Evolutionary conservation across 2,329 filamentous ascomycete genomes (phyloP).

Genomic region (Byssochlamys sp.): DNA sequence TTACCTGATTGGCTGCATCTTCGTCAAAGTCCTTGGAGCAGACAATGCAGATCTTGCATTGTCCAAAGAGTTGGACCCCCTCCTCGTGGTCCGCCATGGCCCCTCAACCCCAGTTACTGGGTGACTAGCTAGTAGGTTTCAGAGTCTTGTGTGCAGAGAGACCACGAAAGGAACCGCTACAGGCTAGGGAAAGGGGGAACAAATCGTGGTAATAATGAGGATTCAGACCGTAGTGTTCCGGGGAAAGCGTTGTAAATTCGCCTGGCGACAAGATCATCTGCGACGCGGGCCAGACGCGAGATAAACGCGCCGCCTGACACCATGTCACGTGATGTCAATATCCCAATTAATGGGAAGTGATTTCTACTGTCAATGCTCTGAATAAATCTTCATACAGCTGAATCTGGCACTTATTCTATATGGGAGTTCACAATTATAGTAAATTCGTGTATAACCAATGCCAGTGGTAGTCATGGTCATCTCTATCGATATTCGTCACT

Average conservation of each 20-base stretch:
- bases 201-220: background rate
- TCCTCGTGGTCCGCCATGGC: conserved; percentile 20
- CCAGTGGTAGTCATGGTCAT: background rate
- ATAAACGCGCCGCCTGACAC: conserved; percentile 14
- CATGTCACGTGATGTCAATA: conserved; percentile 14
- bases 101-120: conserved; percentile 1
- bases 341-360: background rate
- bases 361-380: background rate
- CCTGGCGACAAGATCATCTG: background rate
- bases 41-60: conserved; percentile 39
- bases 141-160: background rate
- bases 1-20: conserved; percentile 34
- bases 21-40: conserved; percentile 30
- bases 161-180: background rate
- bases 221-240: background rate
- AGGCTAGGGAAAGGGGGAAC: background rate
- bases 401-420: background rate
- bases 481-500: no score
- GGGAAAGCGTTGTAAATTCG: background rate
- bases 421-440: no score
- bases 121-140: background rate
- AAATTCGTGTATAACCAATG: no score
- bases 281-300: conserved; percentile 10
- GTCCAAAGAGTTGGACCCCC: conserved; percentile 32
- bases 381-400: background rate